phyloP scores from a whole-genome alignment of 2,329 filamentous ascomycete species.

The Cercospora brassicicola region DNA sequence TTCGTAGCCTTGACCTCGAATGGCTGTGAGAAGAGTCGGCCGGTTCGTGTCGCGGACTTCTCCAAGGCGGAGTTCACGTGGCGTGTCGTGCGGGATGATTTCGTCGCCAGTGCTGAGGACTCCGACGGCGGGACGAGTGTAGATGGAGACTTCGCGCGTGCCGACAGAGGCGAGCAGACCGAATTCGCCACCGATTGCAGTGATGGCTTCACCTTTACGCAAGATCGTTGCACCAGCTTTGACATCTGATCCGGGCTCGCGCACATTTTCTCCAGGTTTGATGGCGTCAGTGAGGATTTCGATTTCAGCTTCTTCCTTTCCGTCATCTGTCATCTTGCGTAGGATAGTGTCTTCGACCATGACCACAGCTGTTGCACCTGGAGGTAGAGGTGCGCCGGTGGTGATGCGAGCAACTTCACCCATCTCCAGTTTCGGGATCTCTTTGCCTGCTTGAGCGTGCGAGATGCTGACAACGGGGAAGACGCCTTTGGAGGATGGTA shows the following conservation, averaged over 20 bases:
- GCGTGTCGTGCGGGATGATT: conserved; percentile 70
- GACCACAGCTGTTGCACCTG: conserved; percentile 84
- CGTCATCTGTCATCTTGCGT: conserved; percentile 72
- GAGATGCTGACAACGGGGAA: conserved; percentile 87
- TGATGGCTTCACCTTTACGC: conserved; percentile 75
- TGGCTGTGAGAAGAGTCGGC: conserved; percentile 78
- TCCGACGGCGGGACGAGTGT: conserved; percentile 74
- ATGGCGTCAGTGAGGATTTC: conserved; percentile 80
- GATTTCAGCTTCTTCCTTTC: conserved; percentile 79
- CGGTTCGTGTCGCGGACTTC: conserved; percentile 94
- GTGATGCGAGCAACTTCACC: conserved; percentile 88
- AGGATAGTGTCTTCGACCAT: conserved; percentile 95
- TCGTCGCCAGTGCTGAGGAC: conserved; percentile 94
- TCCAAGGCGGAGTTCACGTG: conserved; percentile 66
- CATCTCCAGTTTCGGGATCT: conserved; percentile 62
- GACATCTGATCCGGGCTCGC: conserved; percentile 88
- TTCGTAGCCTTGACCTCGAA: conserved; percentile 71
- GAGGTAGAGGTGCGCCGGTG: conserved; percentile 86
- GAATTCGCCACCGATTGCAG: conserved; percentile 83
- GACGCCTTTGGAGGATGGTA: conserved; percentile 66
- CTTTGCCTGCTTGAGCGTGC: conserved; percentile 74
- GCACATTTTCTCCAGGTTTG: conserved; percentile 78
- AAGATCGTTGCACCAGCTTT: conserved; percentile 68
- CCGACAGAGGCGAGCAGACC: conserved; percentile 86
- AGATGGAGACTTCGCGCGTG: conserved; percentile 68